Percentiles rank a stretch among this genome's conserved stretches.
phyloP scores from a whole-genome alignment of 768 basidiomycete species.

The Antrodiella citrinella region DNA sequence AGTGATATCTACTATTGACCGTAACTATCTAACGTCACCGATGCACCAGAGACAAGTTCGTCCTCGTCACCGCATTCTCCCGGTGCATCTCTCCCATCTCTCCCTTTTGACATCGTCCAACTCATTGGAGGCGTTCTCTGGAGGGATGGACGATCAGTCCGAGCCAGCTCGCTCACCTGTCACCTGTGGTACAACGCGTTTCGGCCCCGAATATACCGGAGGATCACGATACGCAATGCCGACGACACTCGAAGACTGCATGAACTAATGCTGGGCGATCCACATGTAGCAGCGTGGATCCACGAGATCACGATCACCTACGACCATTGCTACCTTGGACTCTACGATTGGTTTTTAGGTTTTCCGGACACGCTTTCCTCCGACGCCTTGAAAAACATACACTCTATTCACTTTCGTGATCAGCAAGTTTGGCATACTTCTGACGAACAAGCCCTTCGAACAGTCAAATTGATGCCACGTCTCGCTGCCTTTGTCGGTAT shows the following conservation, averaged over 20 bases:
- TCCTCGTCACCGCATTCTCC: no score
- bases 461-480: neutral
- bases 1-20: no score
- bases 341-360: neutral
- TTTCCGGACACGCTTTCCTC: neutral
- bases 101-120: neutral
- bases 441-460: neutral
- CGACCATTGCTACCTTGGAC: neutral
- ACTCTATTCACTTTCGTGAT: neutral
- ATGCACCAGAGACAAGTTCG: no score
- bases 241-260: neutral
- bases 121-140: neutral
- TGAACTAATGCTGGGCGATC: neutral
- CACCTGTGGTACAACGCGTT: neutral
- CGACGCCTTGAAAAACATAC: neutral
- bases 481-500: neutral
- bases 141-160: neutral
- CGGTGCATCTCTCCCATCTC: no score
- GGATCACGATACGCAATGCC: neutral
- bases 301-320: neutral
- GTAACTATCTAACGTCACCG: no score
- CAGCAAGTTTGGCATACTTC: neutral
- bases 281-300: neutral
- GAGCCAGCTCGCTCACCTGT: neutral
- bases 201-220: neutral